phyloP scores from a whole-genome alignment of 768 basidiomycete species.

The Rhodotorula diobovata region DNA sequence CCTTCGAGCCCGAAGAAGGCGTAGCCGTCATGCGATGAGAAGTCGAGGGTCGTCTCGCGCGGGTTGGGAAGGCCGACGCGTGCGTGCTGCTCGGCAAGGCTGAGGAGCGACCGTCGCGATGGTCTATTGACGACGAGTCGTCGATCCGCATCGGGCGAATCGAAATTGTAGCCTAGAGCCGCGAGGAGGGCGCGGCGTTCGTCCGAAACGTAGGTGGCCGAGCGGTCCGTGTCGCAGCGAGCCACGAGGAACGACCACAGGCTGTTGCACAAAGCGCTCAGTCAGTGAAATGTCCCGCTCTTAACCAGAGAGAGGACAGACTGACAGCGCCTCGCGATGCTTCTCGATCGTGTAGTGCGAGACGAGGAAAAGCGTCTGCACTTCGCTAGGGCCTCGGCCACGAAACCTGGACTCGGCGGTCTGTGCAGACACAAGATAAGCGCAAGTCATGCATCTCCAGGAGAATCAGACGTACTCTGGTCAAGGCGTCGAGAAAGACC shows the following conservation, averaged over 20 bases:
- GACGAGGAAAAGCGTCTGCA: slow-evolving; percentile 20
- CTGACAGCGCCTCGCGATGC: slow-evolving; percentile 38
- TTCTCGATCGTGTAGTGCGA: slow-evolving; percentile 36
- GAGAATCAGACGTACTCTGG: slow-evolving; percentile 48
- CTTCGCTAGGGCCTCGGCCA: slow-evolving; percentile 22
- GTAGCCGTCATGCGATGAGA: slow-evolving; percentile 47
- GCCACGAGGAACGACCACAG: slow-evolving; percentile 36
- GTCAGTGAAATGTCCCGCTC: too few species aligned
- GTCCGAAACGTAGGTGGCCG: slow-evolving; percentile 14
- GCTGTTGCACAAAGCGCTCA: not conserved
- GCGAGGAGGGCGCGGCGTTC: slow-evolving; percentile 30
- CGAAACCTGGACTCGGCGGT: slow-evolving; percentile 45
- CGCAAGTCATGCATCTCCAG: slow-evolving; percentile 33
- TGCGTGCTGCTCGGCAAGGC: not conserved
- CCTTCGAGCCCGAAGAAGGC: slow-evolving; percentile 43
- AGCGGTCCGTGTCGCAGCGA: slow-evolving; percentile 6
- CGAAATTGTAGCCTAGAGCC: not conserved
- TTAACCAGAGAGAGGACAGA: not conserved
- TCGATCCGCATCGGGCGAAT: fast-evolving
- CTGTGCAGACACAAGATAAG: slow-evolving; percentile 49
- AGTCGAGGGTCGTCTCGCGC: slow-evolving; percentile 10
- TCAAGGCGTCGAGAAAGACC: slow-evolving; percentile 47
- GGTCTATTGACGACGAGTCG: not conserved
- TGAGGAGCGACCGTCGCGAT: not conserved
- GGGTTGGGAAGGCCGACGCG: slow-evolving; percentile 27